Base-by-base conservation (phyloP, 2,329 filamentous ascomycete species). In the Emergomyces orientalis region DNA sequence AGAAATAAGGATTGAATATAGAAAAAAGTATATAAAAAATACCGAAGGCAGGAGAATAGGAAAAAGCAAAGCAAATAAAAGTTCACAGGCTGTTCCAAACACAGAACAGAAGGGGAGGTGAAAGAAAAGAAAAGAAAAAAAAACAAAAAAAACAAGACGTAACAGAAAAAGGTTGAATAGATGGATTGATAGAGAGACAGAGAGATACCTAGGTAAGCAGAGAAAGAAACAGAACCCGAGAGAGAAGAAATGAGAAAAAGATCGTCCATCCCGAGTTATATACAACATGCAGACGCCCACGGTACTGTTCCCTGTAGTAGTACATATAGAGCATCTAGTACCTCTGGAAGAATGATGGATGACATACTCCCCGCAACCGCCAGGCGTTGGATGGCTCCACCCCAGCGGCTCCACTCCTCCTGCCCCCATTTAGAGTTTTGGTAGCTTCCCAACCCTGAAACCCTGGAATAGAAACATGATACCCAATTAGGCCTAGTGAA, bases 241-340 rank as follows among this genome's bases (percentile, higher is more conserved):
- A 47, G 9, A 37, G 22, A 51, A 60, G 27, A 9, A 60, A 59
- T 6, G 43, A 51, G 43, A 49, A 47, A 43, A 51, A 47, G 58
- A 60, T 47, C 30, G 58, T 27, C 47, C 30, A 51, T 27, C 52
- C 32, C 34, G n/a, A 41, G n/a, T 56, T 56, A 56, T 56, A 56
- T 56, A 56, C 54, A 56, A 27, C 3, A 14, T 34, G 27, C 51
- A 54, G 27, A 54, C 51, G 27, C 51, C 30, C 27, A n/a, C 51
- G 6, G 22, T 34, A 9, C 17, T 25, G 2, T 7, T 22, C 22
- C 22, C 9, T n/a, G 22, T 3, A 49, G 34, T 49, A 22, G 45
- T 27, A 9, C 45, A 49, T n/a, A 6, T 37, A 37, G 8, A 8
- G 8, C 34, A 37, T 37, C 34, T 7, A 37, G 34, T 37, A 37